phyloP scores from a whole-genome alignment of 2,329 filamentous ascomycete genomes.

The Lasiodiplodia citricola region DNA sequence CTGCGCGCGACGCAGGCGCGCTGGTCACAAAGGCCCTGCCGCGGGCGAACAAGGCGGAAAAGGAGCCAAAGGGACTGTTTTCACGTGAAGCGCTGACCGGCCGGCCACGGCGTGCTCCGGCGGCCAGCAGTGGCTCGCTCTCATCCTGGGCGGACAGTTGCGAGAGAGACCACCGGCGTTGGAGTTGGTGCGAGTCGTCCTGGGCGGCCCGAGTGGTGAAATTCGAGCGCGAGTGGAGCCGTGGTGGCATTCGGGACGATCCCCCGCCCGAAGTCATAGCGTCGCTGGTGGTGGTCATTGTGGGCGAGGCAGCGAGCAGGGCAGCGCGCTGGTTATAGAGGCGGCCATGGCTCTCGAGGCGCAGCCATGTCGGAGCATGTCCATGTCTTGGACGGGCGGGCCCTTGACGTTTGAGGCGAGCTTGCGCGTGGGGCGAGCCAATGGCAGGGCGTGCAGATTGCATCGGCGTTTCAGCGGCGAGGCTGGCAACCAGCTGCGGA shows the following conservation, averaged over 20 bases:
- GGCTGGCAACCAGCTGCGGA: background rate
- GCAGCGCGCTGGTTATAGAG: background rate
- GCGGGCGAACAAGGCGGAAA: constrained; percentile 5
- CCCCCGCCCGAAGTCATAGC: constrained; percentile 20
- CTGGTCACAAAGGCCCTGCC: background rate
- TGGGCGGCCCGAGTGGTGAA: constrained; percentile 53
- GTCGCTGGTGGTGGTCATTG: background rate
- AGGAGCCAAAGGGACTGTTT: background rate
- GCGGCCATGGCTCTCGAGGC: background rate
- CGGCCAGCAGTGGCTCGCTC: constrained; percentile 29
- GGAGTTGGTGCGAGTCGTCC: constrained; percentile 52
- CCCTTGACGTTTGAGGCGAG: constrained; percentile 3
- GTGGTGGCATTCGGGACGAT: constrained; percentile 26
- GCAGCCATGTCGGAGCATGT: background rate
- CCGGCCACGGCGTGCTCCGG: constrained; percentile 45
- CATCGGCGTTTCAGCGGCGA: constrained; percentile 7
- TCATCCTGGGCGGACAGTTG: constrained; percentile 40
- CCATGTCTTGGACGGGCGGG: background rate
- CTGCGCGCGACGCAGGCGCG: background rate
- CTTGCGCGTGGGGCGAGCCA: background rate
- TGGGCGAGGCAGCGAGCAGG: background rate
- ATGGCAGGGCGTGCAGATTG: background rate
- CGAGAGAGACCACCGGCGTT: constrained; percentile 43
- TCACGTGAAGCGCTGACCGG: constrained; percentile 3
- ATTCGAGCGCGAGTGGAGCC: constrained; percentile 34